Evolutionary conservation across 371 early-diverging fungal species (phyloP), one percentile per base, ranked within the genome.

Genomic region (Hamiltosporidium tvaerminnensis): DNA sequence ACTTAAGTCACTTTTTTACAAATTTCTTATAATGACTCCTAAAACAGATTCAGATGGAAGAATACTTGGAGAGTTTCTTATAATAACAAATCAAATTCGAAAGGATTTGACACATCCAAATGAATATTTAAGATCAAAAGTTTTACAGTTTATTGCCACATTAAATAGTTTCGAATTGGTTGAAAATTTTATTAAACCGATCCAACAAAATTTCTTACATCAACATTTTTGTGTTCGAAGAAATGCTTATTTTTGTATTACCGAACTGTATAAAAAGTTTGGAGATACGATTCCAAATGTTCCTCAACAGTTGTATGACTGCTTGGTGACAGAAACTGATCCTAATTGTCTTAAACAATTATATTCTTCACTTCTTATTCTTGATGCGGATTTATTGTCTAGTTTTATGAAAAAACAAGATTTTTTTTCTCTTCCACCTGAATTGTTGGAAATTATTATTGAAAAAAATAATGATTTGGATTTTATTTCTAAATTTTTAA

Each of bases 61-160:
- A 39, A 49, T 64, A 12, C 49, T 66, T 36, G 67, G 57, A 9
- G 75, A 75, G 57, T 39, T 72, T 23, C 53, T 75, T n/a, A 57
- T 75, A 61, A 35, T 75, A n/a, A 63, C 62, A 16, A 78, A 78
- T 50, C 72, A 72, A 63, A 70, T 78, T 1, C 31, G 72, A 30
- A 71, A 70, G 60, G 74, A 78, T 61, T 53, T 78, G 35, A 50
- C 38, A n/a, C 54, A 61, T 66, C 74, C 78, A 31, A 78, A 78
- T 49, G 78, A 78, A 66, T 74, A 65, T 64, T 62, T 78, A 9
- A 53, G 78, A 34, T 67, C 69, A 32, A 41, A 63, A 12, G 76
- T 63, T 10, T 59, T 78, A 38, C 47, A 64, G 49, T 57, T 72
- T 53, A 60, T 73, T 7, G 47, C 70, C 12, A 68, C 36, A 38